Conservation (phyloP, 495 filamentous ascomycete species). For the Daldinia concentrica region DNA sequence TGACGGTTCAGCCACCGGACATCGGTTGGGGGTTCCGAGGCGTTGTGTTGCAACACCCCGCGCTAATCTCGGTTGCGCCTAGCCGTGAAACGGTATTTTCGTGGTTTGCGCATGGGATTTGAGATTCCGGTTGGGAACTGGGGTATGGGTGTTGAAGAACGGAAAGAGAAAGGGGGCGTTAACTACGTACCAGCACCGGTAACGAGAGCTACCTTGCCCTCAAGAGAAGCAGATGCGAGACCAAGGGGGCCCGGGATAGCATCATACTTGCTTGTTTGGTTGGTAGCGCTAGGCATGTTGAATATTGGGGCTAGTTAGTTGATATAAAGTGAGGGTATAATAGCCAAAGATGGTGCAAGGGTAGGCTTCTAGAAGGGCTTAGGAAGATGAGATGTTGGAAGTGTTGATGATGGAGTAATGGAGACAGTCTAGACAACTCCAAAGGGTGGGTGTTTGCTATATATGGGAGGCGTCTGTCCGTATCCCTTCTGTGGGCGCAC, state of each 20-base stretch:
- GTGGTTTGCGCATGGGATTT: not conserved
- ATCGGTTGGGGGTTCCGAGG: constrained; percentile 26
- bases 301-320: constrained; percentile 12
- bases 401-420: not conserved
- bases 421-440: not conserved
- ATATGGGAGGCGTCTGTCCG: constrained; percentile 29
- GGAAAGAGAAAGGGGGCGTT: constrained; percentile 49
- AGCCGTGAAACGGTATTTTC: constrained; percentile 7
- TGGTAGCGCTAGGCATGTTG: constrained; percentile 54
- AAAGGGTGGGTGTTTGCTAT: constrained; percentile 27
- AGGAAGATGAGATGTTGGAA: not conserved
- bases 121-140: not conserved
- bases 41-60: not conserved
- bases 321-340: not conserved
- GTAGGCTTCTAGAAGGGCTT: not conserved
- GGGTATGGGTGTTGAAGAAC: not conserved
- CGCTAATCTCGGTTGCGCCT: constrained; percentile 12
- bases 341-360: not conserved
- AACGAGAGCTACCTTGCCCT: constrained; percentile 57
- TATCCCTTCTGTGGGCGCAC: constrained; percentile 1
- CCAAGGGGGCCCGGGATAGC: constrained; percentile 60
- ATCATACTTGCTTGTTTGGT: constrained; percentile 51
- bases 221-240: constrained; percentile 57
- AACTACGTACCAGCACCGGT: constrained; percentile 47
- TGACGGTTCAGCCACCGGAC: constrained; percentile 20